Evolutionary conservation across 768 basidiomycete species (phyloP), one percentile per base, ranked within the genome.

Genomic region (Serendipita sp.): DNA sequence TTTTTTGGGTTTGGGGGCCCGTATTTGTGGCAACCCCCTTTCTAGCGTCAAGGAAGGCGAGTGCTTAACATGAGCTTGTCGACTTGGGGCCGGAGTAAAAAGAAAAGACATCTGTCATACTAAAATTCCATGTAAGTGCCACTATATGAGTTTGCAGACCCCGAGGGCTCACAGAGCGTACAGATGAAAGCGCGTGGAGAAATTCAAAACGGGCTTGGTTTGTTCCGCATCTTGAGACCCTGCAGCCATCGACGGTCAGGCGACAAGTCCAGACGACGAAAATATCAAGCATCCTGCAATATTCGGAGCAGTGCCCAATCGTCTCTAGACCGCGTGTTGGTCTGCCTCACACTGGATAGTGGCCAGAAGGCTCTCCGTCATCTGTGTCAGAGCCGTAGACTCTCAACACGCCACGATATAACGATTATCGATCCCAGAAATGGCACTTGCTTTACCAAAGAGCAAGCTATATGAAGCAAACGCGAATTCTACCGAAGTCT

Each of bases 381-480:
- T 50, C 29, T n/a, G 18, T 50, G 8, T 18, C 48, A 31, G 48
- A 50, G n/a, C n/a, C 48, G 48, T 18, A 18, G 29, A 37, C 18
- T 8, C 18, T n/a, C 55, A 60, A 60, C 18, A 31, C 18, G 48
- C 18, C 48, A 52, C 8, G 48, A 18, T 33, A 60, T 23, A 34
- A 33, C 27, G 10, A 34, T n/a, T 37, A 60, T 60, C 55, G 27
- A 31, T 1, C 48, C 18, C 34, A 18, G 34, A 37, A 60, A 60
- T 60, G 55, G 64, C 64, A 16, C 58, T 55, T 40, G 23, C 64
- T 16, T 60, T 45, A 52, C 55, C 64, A 8, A 53, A 60, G 36
- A 64, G 83, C 1, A 77, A 78, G 3, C 76, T 86, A 27, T 79
- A 81, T 64, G 84, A 89, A 70, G 84, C 87, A 5, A 82, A 83